Percentiles rank a stretch among this genome's conserved stretches.
These are phyloP conservation scores for Emergomyces africanus DNA, from an alignment of 2,329 filamentous ascomycete species.

Conservation along the genomic window DNA sequence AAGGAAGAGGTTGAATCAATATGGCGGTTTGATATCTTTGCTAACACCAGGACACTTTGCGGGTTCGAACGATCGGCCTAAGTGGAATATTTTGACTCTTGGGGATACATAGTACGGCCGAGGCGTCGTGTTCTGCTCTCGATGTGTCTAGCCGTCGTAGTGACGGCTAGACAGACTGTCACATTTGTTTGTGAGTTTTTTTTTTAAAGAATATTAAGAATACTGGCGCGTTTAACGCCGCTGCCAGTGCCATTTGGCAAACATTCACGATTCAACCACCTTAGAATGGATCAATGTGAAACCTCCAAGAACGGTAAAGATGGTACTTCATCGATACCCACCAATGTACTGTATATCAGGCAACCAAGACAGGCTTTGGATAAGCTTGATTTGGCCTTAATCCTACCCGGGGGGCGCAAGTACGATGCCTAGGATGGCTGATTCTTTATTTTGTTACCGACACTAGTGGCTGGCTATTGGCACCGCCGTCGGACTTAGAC, in stretches of 20 bases:
- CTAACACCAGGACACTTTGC: neutral
- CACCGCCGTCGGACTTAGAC: too few relatives aligned
- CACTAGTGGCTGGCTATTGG: neutral
- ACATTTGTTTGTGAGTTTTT: conserved; percentile 5
- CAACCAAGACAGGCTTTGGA: neutral
- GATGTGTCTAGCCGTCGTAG: neutral
- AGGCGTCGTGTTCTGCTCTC: neutral
- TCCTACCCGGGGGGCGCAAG: too few relatives aligned
- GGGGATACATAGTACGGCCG: neutral
- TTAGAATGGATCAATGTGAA: neutral
- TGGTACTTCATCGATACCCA: neutral
- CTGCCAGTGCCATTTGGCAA: neutral
- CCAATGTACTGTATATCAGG: neutral
- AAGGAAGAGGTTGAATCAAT: conserved; percentile 4
- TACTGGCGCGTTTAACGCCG: conserved; percentile 3
- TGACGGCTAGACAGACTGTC: conserved; percentile 2
- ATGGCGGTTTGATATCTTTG: conserved; percentile 6
- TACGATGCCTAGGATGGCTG: too few relatives aligned
- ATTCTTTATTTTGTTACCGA: too few relatives aligned
- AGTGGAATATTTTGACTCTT: neutral
- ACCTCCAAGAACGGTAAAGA: neutral
- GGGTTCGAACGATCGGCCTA: neutral
- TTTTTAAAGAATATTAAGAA: too few relatives aligned
- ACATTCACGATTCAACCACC: neutral
- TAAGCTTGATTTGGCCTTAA: neutral